Percentiles rank a stretch among this genome's conserved stretches.
phyloP scores from a whole-genome alignment of 2,329 filamentous ascomycete species.

The Nannizziopsis arthrosporioides region DNA sequence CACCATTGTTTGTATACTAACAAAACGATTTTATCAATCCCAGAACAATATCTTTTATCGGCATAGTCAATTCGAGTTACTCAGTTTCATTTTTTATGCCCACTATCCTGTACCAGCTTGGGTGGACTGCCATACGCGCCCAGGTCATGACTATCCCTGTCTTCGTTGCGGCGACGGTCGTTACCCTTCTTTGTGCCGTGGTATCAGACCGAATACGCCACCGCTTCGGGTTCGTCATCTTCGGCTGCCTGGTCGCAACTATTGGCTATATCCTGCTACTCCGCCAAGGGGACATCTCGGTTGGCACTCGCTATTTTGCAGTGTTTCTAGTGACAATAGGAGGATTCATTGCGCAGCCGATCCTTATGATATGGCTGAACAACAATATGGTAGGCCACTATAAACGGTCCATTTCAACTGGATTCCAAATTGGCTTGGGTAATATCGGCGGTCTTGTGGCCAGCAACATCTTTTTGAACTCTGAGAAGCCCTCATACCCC shows the following conservation, averaged over 20 bases:
- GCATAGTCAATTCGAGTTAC: conserved; percentile 43
- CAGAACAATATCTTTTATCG: conserved; percentile 50
- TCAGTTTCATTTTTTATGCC: conserved; percentile 35
- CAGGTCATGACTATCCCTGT: conserved; percentile 44
- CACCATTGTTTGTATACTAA: neutral
- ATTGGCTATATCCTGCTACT: conserved; percentile 48
- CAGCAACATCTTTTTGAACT: conserved; percentile 25
- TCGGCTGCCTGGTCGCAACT: conserved; percentile 40
- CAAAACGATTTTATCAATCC: conserved; percentile 15
- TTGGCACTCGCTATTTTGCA: conserved; percentile 44
- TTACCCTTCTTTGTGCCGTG: conserved; percentile 42
- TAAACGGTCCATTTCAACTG: conserved; percentile 44
- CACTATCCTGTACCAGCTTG: conserved; percentile 39
- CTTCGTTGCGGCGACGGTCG: conserved; percentile 52
- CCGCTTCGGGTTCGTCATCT: conserved; percentile 45
- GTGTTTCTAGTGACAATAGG: conserved; percentile 45
- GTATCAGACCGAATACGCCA: conserved; percentile 41
- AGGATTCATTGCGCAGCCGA: conserved; percentile 44
- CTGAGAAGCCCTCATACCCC: conserved; percentile 21
- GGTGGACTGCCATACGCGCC: conserved; percentile 43
- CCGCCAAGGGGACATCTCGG: conserved; percentile 36
- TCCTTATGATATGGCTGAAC: conserved; percentile 45
- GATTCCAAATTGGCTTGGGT: conserved; percentile 38
- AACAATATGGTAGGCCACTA: conserved; percentile 49
- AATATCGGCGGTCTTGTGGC: conserved; percentile 28